Conservation (phyloP, 2,329 filamentous ascomycete genomes). For the Colletotrichum lupini region DNA sequence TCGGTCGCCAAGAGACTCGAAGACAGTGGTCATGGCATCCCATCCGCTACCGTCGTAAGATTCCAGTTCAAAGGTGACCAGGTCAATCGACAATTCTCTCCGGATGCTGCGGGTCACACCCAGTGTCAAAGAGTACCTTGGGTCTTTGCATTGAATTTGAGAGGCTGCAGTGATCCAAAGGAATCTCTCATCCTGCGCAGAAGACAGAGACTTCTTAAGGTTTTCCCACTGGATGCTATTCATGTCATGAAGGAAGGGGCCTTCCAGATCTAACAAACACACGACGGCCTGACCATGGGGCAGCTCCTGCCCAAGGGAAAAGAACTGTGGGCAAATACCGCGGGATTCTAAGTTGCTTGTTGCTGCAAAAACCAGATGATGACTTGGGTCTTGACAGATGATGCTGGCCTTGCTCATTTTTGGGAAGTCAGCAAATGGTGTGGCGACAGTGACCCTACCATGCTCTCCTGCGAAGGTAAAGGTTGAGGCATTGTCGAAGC, state of each 20-base stretch:
- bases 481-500: conserved; percentile 6
- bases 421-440: neutral
- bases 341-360: neutral
- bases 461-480: conserved; percentile 8
- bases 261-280: conserved; percentile 23
- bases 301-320: neutral
- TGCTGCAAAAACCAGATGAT: neutral
- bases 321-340: neutral
- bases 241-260: conserved; percentile 17
- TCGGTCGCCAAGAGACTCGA: conserved; percentile 2
- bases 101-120: conserved; percentile 44
- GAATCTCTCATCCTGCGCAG: conserved; percentile 32
- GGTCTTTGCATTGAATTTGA: conserved; percentile 42
- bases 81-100: conserved; percentile 40
- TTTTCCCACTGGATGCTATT: neutral
- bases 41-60: conserved; percentile 13
- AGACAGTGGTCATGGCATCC: neutral
- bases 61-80: conserved; percentile 46
- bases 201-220: conserved; percentile 16
- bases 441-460: neutral
- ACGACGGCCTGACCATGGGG: conserved; percentile 19
- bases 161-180: conserved; percentile 46
- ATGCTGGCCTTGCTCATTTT: neutral
- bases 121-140: conserved; percentile 42
- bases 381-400: conserved; percentile 6